Evolutionary conservation across 352 stramenopile genomes (phyloP).

Genomic region (Phytophthora fragariae): DNA sequence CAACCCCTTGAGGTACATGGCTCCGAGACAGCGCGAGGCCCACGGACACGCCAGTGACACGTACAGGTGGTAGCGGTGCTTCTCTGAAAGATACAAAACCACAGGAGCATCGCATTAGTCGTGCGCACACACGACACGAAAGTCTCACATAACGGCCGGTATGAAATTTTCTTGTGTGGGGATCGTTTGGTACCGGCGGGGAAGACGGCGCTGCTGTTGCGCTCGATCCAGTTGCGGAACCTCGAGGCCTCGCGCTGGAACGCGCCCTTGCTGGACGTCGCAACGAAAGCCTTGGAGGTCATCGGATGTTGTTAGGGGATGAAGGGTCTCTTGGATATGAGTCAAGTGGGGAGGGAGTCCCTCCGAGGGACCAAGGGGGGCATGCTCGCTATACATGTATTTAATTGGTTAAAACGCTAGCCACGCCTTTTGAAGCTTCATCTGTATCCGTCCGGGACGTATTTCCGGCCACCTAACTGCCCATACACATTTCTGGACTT

Average conservation of each 20-base stretch:
- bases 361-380: too few species aligned
- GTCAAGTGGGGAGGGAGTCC: background rate
- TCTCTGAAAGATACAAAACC: slow-evolving; percentile 25
- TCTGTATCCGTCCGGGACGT: too few species aligned
- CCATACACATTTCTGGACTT: too few species aligned
- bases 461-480: too few species aligned
- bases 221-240: slow-evolving; percentile 49
- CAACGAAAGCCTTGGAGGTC: slow-evolving; percentile 35
- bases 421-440: too few species aligned
- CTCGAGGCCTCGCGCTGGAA: slow-evolving; percentile 39
- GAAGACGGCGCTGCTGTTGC: slow-evolving; percentile 28
- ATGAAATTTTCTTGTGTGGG: background rate
- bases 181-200: slow-evolving; percentile 28
- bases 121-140: slow-evolving; percentile 1
- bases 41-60: slow-evolving; percentile 92
- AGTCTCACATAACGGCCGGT: slow-evolving; percentile 17
- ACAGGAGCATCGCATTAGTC: slow-evolving; percentile 1
- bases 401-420: slow-evolving; percentile 25
- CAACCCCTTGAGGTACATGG: slow-evolving; percentile 90
- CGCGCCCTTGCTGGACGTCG: slow-evolving; percentile 36
- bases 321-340: background rate
- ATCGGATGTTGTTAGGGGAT: slow-evolving; percentile 7
- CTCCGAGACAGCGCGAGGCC: slow-evolving; percentile 60
- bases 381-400: background rate
- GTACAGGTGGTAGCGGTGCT: slow-evolving; percentile 90